Percentiles rank a stretch among this genome's conserved stretches.
phyloP scores from a whole-genome alignment of 129 eudicot species.

The Lonicera japonica region DNA sequence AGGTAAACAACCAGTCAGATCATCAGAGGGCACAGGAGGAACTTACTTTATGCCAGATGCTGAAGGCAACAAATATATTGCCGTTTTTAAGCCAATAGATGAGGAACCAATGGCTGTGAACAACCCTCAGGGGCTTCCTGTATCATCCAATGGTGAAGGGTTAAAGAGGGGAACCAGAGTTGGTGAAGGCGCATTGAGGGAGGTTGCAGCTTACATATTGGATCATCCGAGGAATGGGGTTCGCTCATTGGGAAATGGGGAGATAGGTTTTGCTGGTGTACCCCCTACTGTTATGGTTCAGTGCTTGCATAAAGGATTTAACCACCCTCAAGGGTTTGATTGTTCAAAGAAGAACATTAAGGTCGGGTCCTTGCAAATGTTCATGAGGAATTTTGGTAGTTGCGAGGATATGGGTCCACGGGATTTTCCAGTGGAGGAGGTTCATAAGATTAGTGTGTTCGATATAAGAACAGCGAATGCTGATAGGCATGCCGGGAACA shows the following conservation, averaged over 20 bases:
- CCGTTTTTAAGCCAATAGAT: constrained; percentile 59
- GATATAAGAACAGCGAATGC: constrained; percentile 64
- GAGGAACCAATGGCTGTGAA: constrained; percentile 71
- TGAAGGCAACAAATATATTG: constrained; percentile 38
- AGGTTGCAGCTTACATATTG: constrained; percentile 58
- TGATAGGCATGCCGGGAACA: constrained; percentile 67
- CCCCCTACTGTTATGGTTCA: constrained; percentile 58
- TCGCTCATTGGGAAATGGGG: constrained; percentile 9
- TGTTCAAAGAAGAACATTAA: constrained; percentile 30
- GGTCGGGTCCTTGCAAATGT: constrained; percentile 59
- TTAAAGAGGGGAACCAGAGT: constrained; percentile 58
- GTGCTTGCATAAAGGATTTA: constrained; percentile 44
- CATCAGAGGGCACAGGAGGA: constrained; percentile 62
- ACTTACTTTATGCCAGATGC: constrained; percentile 62
- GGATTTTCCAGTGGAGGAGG: constrained; percentile 58
- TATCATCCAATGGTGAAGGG: constrained; percentile 53
- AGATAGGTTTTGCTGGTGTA: constrained; percentile 55
- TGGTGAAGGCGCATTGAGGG: constrained; percentile 67
- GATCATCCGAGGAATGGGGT: constrained; percentile 53
- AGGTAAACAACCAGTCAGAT: constrained; percentile 48
- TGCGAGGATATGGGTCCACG: constrained; percentile 74
- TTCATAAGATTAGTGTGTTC: constrained; percentile 60
- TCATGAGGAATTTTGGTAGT: constrained; percentile 55
- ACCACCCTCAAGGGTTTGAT: constrained; percentile 45
- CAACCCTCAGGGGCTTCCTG: constrained; percentile 54